phyloP scores from a whole-genome alignment of 1,284 basidiomycete genomes.

The Cutaneotrichosporon cutaneum region DNA sequence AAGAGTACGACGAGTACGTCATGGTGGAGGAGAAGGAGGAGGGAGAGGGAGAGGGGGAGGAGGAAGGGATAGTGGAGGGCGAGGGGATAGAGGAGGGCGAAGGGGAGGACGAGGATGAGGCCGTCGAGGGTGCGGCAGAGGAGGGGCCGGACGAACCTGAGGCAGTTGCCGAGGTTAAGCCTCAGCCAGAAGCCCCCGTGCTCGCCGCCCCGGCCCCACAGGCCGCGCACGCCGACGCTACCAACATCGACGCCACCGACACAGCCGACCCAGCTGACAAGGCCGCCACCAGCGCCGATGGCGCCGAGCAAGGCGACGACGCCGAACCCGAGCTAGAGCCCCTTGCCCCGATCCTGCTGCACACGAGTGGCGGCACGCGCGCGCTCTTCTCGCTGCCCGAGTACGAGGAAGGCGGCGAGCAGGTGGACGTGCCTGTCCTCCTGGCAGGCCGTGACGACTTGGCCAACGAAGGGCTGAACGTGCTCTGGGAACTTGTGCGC shows the following conservation, averaged over 20 bases:
- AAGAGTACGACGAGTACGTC: too few relatives aligned
- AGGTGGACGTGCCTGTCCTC: slow-evolving; percentile 25
- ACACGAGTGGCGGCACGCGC: slow-evolving; percentile 30
- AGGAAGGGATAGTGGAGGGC: too few relatives aligned
- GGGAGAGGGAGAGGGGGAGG: too few relatives aligned
- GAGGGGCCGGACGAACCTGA: background rate
- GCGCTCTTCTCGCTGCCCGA: slow-evolving; percentile 34
- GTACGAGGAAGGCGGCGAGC: slow-evolving; percentile 16
- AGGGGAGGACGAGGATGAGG: background rate
- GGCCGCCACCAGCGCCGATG: background rate
- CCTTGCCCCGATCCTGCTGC: slow-evolving; percentile 28
- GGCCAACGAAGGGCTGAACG: slow-evolving; percentile 32
- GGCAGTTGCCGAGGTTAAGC: too few relatives aligned
- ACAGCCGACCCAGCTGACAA: too few relatives aligned
- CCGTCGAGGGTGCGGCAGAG: background rate
- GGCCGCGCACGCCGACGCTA: too few relatives aligned
- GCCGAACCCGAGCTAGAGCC: slow-evolving; percentile 12
- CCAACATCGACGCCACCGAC: too few relatives aligned
- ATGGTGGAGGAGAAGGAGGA: too few relatives aligned
- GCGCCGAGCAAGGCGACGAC: background rate
- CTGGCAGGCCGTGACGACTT: slow-evolving; percentile 35
- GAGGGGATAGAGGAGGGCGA: too few relatives aligned
- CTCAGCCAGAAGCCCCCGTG: too few relatives aligned
- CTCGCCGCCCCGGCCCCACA: too few relatives aligned
- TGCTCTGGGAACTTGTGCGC: slow-evolving; percentile 34